phyloP scores from a whole-genome alignment of 495 filamentous ascomycete genomes.

The Daldinia caldariorum region DNA sequence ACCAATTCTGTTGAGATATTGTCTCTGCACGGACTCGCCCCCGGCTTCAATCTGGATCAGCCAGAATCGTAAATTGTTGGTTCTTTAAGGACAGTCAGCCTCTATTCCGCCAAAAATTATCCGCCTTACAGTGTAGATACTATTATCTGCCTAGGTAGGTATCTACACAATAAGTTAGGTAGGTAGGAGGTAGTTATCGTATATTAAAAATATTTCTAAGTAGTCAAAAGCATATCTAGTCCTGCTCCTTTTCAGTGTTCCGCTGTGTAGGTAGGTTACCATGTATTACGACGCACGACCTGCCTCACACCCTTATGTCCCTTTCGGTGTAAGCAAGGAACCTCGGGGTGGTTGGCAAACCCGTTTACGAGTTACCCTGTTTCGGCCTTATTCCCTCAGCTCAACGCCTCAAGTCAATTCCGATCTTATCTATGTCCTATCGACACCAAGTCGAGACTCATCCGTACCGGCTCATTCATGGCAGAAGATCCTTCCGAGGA shows the following conservation, averaged over 20 bases:
- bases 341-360: constrained; percentile 36
- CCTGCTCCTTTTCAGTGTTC: constrained; percentile 17
- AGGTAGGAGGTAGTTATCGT: too few relatives aligned
- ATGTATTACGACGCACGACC: constrained; percentile 30
- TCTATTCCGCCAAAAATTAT: constrained; percentile 27
- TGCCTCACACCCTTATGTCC: constrained; percentile 26
- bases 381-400: constrained; percentile 44
- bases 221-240: background rate
- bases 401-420: constrained; percentile 32
- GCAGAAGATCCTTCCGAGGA: constrained; percentile 24
- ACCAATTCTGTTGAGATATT: constrained; percentile 10
- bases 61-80: constrained; percentile 26
- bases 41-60: constrained; percentile 8
- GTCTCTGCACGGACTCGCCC: constrained; percentile 13
- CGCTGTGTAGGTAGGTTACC: constrained; percentile 6
- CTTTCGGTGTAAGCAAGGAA: constrained; percentile 30
- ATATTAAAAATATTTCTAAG: background rate
- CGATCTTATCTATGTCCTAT: constrained; percentile 26
- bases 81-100: constrained; percentile 38
- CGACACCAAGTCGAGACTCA: constrained; percentile 13
- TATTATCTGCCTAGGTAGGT: too few relatives aligned
- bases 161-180: too few relatives aligned
- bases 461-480: background rate
- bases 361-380: constrained; percentile 19
- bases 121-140: background rate